Evolutionary conservation across 257 asterid genomes (phyloP).

Genomic region (Asclepias syriaca): DNA sequence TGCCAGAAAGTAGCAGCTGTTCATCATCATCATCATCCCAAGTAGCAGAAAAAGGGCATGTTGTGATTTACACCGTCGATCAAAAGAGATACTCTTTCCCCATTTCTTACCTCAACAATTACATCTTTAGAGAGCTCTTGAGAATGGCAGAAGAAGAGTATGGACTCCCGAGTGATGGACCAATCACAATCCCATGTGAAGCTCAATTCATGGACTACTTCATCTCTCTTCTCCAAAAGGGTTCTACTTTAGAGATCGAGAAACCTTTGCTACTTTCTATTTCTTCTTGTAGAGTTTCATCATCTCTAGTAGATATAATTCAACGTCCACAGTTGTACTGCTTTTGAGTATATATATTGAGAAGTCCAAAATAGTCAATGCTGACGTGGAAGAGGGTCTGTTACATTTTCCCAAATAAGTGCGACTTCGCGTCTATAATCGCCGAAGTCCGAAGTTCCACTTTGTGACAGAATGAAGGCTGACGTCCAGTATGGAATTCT

Average conservation of each 20-base stretch:
- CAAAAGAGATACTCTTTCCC: slow-evolving; percentile 3
- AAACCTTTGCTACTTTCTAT: slow-evolving; percentile 15
- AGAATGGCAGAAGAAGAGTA: slow-evolving; percentile 20
- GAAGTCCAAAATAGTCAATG: no score
- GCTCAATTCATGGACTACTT: slow-evolving; percentile 16
- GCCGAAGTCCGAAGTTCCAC: no score
- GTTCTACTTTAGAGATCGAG: background rate
- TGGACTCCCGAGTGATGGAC: slow-evolving; percentile 17
- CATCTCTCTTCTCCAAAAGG: background rate
- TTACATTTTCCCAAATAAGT: no score
- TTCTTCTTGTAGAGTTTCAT: slow-evolving; percentile 1
- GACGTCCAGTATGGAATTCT: no score
- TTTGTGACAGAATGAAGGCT: no score
- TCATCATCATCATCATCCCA: no score
- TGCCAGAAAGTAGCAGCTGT: no score
- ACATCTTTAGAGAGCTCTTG: slow-evolving; percentile 16
- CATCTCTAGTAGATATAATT: background rate
- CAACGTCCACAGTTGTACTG: background rate
- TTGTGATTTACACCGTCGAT: slow-evolving; percentile 12
- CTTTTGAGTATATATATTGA: background rate
- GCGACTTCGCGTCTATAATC: no score
- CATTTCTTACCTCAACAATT: slow-evolving; percentile 6
- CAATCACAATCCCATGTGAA: slow-evolving; percentile 21
- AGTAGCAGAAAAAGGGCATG: no score
- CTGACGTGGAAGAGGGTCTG: no score